Evolutionary conservation across 495 filamentous ascomycete genomes (phyloP), one percentile per base, ranked within the genome.

Genomic region (Bathelium albidoporum): DNA sequence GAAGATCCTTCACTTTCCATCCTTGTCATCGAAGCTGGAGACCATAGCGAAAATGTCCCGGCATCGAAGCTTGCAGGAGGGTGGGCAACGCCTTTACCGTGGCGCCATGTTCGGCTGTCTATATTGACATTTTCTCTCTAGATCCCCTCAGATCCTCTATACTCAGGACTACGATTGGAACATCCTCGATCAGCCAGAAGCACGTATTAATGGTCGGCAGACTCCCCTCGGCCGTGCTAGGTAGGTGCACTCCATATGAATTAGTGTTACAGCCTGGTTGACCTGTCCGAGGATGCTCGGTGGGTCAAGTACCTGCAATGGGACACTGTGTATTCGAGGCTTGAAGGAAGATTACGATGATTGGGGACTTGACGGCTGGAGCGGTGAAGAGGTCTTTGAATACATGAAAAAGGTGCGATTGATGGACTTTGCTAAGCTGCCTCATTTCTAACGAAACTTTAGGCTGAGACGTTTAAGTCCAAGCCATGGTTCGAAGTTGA

Each of bases 301-400:
- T 24, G 84, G 84, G 2, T 81, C 75, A 52, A 82, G 78, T 62
- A 82, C 79, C 18, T 78, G 80, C 61, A 88, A 87, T 73, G 82
- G 83, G 58, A 85, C 80, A 41, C 76, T 62, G 29, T 62, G 64
- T 32, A 59, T 67, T 29, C 65, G 65, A 16, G 82, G 78, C 0
- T 80, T 74, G 31, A 77, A 74, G 44, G 69, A 78, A 16, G 83
- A 84, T 34, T 84, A 82, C 64, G 82, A 86, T 71, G 76, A 75
- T 53, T 87, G 85, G 83, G 76, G 76, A 7, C 81, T 81, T 26
- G 63, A 69, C 1, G 81, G 82, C 1, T 87, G 83, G 85, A 79
- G 74, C 34, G 85, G 83, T 82, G 75, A 84, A 5, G 72, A 68
- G 20, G 67, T 83, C 39, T 67, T 80, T 72, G 39, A 59, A 7